Base-by-base conservation (phyloP, 345 rosid genomes). In the Pugionium cornutum region DNA sequence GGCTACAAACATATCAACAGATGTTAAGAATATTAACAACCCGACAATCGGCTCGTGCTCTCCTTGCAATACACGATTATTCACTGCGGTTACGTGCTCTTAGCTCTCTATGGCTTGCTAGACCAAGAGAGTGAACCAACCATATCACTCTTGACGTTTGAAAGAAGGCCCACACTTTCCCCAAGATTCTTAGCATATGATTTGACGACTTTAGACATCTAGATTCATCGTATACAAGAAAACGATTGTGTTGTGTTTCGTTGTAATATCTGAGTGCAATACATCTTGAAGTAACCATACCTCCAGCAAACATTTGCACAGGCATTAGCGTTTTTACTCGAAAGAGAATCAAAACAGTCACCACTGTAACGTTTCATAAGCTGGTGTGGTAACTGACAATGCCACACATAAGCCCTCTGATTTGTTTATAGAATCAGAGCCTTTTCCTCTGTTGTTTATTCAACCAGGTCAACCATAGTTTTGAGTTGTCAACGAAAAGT, bases 41-140 rank as follows among this genome's bases (percentile, higher is more conserved):
- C 3, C 81, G 96, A 10, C 99, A 94, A 71, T 86, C 92, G 2
- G 96, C 99, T 73, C 90, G 97, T 7, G 92, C 97, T 7, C 83
- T 90, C 47, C 96, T 94, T 7, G 96, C 96, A 3, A 83, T 94
- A 58, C 85, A 90, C 43, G 89, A 90, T 58, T 91, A 91, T 72
- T 85, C 92, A 57, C 85, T 84, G 39, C 75, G 99, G 55, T 73
- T 94, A 60, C 92, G 97, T 1, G 97, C 99, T 67, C 95, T 94
- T 75, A 90, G 99, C 78, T 90, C 97, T 51, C 83, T 90, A 9
- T 94, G 99, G 99, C 88, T 94, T 31, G 99, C 96, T 34, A 84
- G 96, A 53, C 99, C 99, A 39, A 79, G 84, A 76, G 97, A 94
- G 75, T 94, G 85, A 87, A 68, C 35, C 43, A 40, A 64, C 33